Evolutionary conservation across 805 yeast species (phyloP), one percentile per base, ranked within the genome.

Genomic region (Cyberlindnera samutprakarnensis): DNA sequence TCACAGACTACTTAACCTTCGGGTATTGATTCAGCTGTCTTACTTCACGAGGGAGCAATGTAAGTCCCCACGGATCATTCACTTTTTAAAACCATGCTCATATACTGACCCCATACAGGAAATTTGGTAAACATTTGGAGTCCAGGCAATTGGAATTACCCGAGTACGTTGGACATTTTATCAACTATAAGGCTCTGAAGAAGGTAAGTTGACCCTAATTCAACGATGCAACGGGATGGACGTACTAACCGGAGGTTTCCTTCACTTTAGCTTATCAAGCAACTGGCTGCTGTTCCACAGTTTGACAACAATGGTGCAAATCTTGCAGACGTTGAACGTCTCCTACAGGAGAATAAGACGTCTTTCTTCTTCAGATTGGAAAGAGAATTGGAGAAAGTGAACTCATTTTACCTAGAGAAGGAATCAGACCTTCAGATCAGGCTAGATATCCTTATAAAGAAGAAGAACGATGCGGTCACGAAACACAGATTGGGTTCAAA

Each of bases 111-210:
- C n/a, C n/a, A n/a, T 19, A 13, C 25, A 63, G 64, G 98, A 92
- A 92, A 67, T 92, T 87, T 58, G 98, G 98, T 31, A 92, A 92
- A 59, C 84, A 86, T 53, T 67, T 92, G 54, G 97, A 95, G 42
- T 82, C 94, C 26, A 75, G 96, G 54, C 96, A 87, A 60, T 67
- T 92, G 45, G 96, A 90, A 57, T 66, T 90, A 37, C 97, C 97
- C 9, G 98, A 92, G 57, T 92, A 92, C 56, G 77, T 94, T 30
- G 87, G 90, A 23, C 81, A 85, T 54, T 92, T 90, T 62, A 90
- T 92, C 53, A 87, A 92, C 62, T 92, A 92, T 61, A 92, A 92
- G 62, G 92, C 90, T 4, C 64, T 90, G 37, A 90, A 90, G 57
- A 92, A 90, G 32, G 43, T 36, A 34, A 19, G 43, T 36, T 1